Percentiles rank a stretch among this genome's conserved stretches.
phyloP scores from a whole-genome alignment of 257 asterid species.

The Cordia subcordata region DNA sequence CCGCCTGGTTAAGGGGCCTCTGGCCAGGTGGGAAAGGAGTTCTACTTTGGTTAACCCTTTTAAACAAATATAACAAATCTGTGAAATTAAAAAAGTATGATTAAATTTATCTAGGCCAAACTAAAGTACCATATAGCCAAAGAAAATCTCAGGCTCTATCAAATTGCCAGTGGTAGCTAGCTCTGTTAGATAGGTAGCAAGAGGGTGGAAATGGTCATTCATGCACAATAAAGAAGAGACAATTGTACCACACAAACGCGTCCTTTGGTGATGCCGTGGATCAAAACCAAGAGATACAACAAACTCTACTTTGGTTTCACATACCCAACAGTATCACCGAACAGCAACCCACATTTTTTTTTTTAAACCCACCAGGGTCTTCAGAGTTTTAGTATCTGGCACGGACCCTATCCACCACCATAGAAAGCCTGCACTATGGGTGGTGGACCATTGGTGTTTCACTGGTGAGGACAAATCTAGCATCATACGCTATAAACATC shows the following conservation, averaged over 20 bases:
- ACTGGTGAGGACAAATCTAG: conserved; percentile 54
- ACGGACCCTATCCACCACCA: conserved; percentile 39
- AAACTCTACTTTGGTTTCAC: conserved; percentile 15
- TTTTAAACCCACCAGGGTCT: conserved; percentile 16
- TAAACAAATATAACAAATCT: too few species aligned
- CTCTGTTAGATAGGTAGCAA: conserved; percentile 35
- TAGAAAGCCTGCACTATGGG: conserved; percentile 34
- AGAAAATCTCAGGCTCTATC: conserved; percentile 22
- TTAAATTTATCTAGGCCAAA: too few species aligned
- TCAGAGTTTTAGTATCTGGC: conserved; percentile 23
- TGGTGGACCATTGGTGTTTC: conserved; percentile 62
- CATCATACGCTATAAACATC: conserved; percentile 32
- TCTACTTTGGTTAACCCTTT: too few species aligned
- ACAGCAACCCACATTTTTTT: too few species aligned
- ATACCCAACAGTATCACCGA: conserved; percentile 15
- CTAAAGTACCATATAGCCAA: conserved; percentile 6
- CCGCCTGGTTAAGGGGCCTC: too few species aligned
- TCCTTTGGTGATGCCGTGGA: conserved; percentile 19
- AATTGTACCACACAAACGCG: conserved; percentile 27
- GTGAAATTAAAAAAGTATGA: too few species aligned
- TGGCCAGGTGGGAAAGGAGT: too few species aligned
- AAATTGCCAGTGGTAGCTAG: conserved; percentile 20
- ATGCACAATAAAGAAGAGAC: conserved; percentile 65
- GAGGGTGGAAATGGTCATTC: conserved; percentile 30
- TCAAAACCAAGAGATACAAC: conserved; percentile 5